Evolutionary conservation across 225 moss, liverwort and hornwort genomes (phyloP), one percentile per base, ranked within the genome.

Genomic region (Pseudisothecium myosuroides): DNA sequence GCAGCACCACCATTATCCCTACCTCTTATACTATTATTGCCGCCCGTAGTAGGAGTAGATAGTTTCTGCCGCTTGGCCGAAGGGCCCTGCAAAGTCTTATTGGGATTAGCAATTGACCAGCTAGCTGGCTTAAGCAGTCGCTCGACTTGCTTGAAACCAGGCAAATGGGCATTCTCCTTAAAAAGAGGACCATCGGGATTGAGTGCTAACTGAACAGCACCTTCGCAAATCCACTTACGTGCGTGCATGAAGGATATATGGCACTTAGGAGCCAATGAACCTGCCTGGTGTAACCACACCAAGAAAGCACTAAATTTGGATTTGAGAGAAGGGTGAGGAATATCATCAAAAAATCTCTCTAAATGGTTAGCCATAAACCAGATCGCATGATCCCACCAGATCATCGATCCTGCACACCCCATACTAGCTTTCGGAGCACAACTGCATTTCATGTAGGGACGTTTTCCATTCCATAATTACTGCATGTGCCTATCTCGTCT

Each of bases 1-100:
- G 14, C 74, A 45, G 10, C 16, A 17, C 74, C 9, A 0, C 15
- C 12, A 31, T 29, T 45, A 2, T 17, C 29, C 5, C 29, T 8
- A 0, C 74, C 74, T 45, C 31, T 21, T 17, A 8, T 8, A 8
- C 2, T 13, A 2, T 27, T 16, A 17, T 9, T 75, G 0, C 28
- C 16, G 10, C 9, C 28, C 6, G 10, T 4, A 0, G 31, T 5
- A 0, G 49, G 28, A 10, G 49, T 49, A 2, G 2, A 29, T 0
- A 75, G 4, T 17, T 29, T 75, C 10, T 75, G 49, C 5, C 17
- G 7, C 17, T 75, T 75, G 0, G 27, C 17, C 4, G 17, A 2
- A 3, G 49, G 28, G 3, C 49, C 49, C 7, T 15, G 49, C 1
- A 26, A 49, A 2, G 49, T 6, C 6, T 29, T 75, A 6, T 75